Conservation (phyloP, 1,284 basidiomycete species). For the Ganoderma leucocontextum region DNA sequence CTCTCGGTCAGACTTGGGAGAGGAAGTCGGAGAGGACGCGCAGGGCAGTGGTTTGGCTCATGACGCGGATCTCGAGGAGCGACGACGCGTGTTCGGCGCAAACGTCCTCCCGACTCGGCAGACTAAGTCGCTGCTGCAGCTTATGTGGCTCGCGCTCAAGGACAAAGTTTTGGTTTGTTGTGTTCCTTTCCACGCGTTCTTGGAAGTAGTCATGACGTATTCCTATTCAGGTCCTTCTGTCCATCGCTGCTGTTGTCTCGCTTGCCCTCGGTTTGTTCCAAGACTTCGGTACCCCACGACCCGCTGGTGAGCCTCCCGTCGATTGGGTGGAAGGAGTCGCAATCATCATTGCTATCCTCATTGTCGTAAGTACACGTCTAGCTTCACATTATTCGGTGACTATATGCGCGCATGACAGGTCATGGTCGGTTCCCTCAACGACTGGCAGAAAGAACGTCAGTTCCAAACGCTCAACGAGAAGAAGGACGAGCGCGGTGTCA, state of each 20-base stretch:
- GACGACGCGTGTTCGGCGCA: constrained; percentile 81
- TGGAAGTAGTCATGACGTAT: constrained; percentile 7
- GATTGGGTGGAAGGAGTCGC: constrained; percentile 99
- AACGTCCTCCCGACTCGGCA: constrained; percentile 85
- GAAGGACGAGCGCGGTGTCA: constrained; percentile 94
- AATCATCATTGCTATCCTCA: constrained; percentile 89
- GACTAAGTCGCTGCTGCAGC: constrained; percentile 80
- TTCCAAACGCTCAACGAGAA: constrained; percentile 94
- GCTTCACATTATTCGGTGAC: not conserved
- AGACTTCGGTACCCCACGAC: constrained; percentile 80
- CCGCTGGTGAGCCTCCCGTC: constrained; percentile 69
- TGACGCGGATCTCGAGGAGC: constrained; percentile 66
- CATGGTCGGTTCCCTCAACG: constrained; percentile 88
- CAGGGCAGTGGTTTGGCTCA: constrained; percentile 51
- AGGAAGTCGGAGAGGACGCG: constrained; percentile 29
- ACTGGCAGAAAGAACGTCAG: constrained; percentile 98
- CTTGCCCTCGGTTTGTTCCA: constrained; percentile 95
- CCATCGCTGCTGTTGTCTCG: constrained; percentile 92
- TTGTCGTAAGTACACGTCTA: constrained; percentile 69
- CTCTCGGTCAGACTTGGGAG: constrained; percentile 36
- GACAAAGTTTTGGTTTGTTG: constrained; percentile 90
- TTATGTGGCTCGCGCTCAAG: constrained; percentile 96
- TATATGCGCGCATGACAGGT: constrained; percentile 54
- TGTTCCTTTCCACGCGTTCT: constrained; percentile 1
- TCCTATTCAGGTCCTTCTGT: constrained; percentile 77